Evolutionary conservation across 2,329 filamentous ascomycete genomes (phyloP), one percentile per base, ranked within the genome.

Genomic region (Tolypocladium amazonense): DNA sequence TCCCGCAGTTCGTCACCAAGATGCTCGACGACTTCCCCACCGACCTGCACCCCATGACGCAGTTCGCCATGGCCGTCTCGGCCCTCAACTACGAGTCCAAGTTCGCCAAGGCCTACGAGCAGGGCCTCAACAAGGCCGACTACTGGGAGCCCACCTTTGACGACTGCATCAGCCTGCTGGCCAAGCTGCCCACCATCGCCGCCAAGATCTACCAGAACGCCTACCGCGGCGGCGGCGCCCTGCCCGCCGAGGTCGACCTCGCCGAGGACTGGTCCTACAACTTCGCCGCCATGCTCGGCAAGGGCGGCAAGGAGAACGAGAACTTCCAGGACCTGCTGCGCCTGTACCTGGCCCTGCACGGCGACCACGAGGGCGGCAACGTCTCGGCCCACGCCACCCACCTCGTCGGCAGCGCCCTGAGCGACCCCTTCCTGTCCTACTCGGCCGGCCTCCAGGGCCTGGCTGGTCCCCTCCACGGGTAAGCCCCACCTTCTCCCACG

Each of bases 81-180:
- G 90, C 94, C n/a, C 83, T 99, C 62, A 97, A 96, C 79, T 90
- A 96, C 74, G 92, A 92, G 67, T 96, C 91, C 68, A 86, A 88
- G 70, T 99, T 99, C 67, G 94, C 93, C 64, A 92, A 92, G 76
- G 89, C 89, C 25, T 99, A 99, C 75, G 93, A 92, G 75, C 78
- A 88, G 67, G 94, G 94, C 41, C 78, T 97, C 65, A 89, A 87
- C 82, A 99, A 97, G 82, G 90, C 91, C 58, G 91, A 97, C 68
- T 97, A 97, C 84, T 99, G 94, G 94, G 94, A 97, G 79, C 91
- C 93, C 18, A 96, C 91, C 53, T 97, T 96, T 71, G 93, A 97
- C 72, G 94, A 99, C 79, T 87, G 84, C 74, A 96, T 99, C 74
- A 90, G 88, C 56, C 83, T 99, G 63, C 84, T 99, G 60, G 94